These are phyloP conservation scores for Seiridium unicorne DNA, from an alignment of 2,329 filamentous ascomycete species.

Conservation along the genomic window DNA sequence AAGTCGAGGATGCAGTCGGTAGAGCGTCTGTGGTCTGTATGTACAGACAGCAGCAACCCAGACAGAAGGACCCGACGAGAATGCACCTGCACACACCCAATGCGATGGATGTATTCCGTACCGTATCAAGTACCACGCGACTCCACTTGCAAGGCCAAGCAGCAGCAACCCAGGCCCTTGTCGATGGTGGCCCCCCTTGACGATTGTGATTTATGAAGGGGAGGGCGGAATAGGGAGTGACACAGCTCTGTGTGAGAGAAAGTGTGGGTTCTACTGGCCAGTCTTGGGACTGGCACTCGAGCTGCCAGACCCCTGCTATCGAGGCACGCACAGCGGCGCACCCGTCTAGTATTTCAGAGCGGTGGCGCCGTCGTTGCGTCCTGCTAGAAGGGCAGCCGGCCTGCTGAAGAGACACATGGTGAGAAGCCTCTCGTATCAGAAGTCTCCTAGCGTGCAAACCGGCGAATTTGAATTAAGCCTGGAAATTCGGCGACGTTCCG, in stretches of 20 bases:
- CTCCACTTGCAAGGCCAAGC: conserved; percentile 7
- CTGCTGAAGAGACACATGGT: background rate
- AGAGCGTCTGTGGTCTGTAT: background rate
- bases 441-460: background rate
- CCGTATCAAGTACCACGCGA: background rate
- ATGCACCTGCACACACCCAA: background rate
- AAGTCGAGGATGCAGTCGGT: background rate
- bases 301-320: background rate
- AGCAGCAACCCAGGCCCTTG: conserved; percentile 12
- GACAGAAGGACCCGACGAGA: background rate
- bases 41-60: background rate
- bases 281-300: conserved; percentile 12
- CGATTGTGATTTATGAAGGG: conserved; percentile 32
- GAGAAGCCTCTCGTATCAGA: conserved; percentile 2
- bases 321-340: background rate
- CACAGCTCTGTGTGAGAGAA: conserved; percentile 38
- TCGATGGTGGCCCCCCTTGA: conserved; percentile 7
- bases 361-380: no score
- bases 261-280: conserved; percentile 27
- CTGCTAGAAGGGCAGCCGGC: no score
- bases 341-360: no score
- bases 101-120: background rate
- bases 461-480: background rate
- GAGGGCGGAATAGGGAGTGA: conserved; percentile 32
- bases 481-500: background rate